Percentiles rank a stretch among this genome's conserved stretches.
These are phyloP conservation scores for Barbatosphaeria neglecta DNA, from an alignment of 495 filamentous ascomycete genomes.

Conservation along the genomic window DNA sequence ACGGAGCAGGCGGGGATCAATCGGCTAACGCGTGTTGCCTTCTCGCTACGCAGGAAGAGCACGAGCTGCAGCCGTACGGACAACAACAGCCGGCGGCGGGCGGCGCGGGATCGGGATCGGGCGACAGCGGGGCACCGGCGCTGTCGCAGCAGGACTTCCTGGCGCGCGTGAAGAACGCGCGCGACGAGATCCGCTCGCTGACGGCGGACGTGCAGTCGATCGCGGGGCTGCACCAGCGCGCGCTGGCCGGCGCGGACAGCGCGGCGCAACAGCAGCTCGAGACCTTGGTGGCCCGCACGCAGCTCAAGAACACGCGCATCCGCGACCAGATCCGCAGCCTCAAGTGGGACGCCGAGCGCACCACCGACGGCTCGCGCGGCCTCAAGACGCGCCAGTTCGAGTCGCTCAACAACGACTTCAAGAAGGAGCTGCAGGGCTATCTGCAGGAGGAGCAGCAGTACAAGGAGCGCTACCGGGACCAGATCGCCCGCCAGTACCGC, in stretches of 20 bases:
- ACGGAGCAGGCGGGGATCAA: neutral
- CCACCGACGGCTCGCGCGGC: constrained; percentile 35
- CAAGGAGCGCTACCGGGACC: constrained; percentile 52
- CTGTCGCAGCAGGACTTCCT: constrained; percentile 50
- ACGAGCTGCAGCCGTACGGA: constrained; percentile 23
- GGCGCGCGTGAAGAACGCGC: constrained; percentile 43
- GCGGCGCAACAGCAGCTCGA: constrained; percentile 40
- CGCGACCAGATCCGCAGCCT: constrained; percentile 56
- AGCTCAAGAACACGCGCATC: constrained; percentile 52
- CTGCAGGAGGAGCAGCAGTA: constrained; percentile 55
- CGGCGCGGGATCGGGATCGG: constrained; percentile 4
- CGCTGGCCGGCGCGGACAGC: constrained; percentile 42
- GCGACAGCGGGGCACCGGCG: neutral
- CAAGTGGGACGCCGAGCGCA: constrained; percentile 49
- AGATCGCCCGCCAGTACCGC: constrained; percentile 60
- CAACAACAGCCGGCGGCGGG: constrained; percentile 15
- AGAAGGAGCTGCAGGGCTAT: constrained; percentile 50
- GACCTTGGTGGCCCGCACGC: constrained; percentile 49
- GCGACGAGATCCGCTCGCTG: constrained; percentile 45
- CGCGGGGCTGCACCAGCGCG: constrained; percentile 47
- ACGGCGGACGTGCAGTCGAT: constrained; percentile 43
- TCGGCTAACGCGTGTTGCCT: neutral
- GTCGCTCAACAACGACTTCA: constrained; percentile 52
- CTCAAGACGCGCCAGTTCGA: constrained; percentile 53
- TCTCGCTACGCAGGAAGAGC: constrained; percentile 17